Percentiles rank a stretch among this genome's conserved stretches.
These are phyloP conservation scores for Mycena olivaceomarginata DNA, from an alignment of 768 basidiomycete genomes.

Conservation along the genomic window DNA sequence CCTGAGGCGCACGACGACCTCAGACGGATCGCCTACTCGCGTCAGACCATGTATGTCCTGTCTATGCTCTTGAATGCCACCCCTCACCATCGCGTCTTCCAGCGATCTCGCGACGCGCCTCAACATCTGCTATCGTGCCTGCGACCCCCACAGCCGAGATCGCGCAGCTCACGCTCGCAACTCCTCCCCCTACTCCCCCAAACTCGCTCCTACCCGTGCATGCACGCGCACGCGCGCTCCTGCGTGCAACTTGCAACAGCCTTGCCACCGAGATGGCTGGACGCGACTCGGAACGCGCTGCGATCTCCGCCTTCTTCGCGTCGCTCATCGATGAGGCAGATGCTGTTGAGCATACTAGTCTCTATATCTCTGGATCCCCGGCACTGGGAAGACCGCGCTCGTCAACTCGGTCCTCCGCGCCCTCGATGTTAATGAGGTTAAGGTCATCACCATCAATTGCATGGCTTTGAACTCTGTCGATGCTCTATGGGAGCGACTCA, in stretches of 20 bases:
- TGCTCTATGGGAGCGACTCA: constrained; percentile 81
- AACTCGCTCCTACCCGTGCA: constrained; percentile 68
- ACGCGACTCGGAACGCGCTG: constrained; percentile 77
- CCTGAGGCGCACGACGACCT: constrained; percentile 57
- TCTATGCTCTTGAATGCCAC: constrained; percentile 11
- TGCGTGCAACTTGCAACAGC: constrained; percentile 83
- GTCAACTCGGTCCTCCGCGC: constrained; percentile 78
- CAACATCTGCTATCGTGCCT: constrained; percentile 66
- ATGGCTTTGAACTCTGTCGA: constrained; percentile 85
- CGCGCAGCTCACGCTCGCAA: constrained; percentile 66
- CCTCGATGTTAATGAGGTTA: constrained; percentile 63
- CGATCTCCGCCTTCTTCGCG: constrained; percentile 76
- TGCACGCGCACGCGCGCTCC: constrained; percentile 78
- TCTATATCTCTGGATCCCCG: constrained; percentile 95
- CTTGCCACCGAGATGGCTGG: constrained; percentile 74
- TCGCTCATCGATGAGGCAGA: constrained; percentile 66
- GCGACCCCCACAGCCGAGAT: constrained; percentile 68
- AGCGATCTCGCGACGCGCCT: constrained; percentile 70
- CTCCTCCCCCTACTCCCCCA: constrained; percentile 80
- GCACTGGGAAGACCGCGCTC: constrained; percentile 94
- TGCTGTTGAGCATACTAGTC: constrained; percentile 60
- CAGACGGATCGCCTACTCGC: constrained; percentile 64
- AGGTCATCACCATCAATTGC: constrained; percentile 82
- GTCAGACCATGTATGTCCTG: constrained; percentile 64
- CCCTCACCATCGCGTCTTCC: constrained; percentile 40